A percentile compares a stretch with the other conserved stretches of the same genome.
These are phyloP conservation scores for Cardamine occulta DNA, from an alignment of 345 rosid species.

Conservation along the genomic window DNA sequence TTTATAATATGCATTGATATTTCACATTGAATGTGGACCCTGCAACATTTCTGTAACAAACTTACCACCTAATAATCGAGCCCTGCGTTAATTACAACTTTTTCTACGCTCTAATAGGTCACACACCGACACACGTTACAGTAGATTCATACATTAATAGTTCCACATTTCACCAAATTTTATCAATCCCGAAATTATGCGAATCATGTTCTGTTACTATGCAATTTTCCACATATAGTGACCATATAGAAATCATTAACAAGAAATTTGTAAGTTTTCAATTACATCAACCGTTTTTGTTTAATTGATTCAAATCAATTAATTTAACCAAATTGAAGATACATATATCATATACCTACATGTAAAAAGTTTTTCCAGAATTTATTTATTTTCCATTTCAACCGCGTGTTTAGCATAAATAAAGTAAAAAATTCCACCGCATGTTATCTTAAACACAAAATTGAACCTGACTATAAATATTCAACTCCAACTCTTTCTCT, in stretches of 20 bases:
- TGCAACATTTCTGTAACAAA: conserved; percentile 1
- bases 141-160: neutral
- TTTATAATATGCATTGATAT: conserved; percentile 18
- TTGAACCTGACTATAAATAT: conserved; percentile 33
- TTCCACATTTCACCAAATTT: no score
- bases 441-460: neutral
- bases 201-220: neutral
- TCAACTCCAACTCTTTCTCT: conserved; percentile 28
- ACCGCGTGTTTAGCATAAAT: neutral
- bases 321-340: no score
- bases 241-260: neutral
- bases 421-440: neutral
- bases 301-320: no score
- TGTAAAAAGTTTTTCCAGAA: no score
- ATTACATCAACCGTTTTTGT: neutral
- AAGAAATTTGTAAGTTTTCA: neutral
- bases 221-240: neutral
- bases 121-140: neutral
- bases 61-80: neutral
- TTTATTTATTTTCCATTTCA: neutral
- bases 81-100: neutral
- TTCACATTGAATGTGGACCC: conserved; percentile 30
- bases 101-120: neutral
- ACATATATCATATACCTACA: no score
- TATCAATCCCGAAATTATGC: conserved; percentile 1